Conservation (phyloP, 768 basidiomycete genomes). For the Termitomyces sp. region DNA sequence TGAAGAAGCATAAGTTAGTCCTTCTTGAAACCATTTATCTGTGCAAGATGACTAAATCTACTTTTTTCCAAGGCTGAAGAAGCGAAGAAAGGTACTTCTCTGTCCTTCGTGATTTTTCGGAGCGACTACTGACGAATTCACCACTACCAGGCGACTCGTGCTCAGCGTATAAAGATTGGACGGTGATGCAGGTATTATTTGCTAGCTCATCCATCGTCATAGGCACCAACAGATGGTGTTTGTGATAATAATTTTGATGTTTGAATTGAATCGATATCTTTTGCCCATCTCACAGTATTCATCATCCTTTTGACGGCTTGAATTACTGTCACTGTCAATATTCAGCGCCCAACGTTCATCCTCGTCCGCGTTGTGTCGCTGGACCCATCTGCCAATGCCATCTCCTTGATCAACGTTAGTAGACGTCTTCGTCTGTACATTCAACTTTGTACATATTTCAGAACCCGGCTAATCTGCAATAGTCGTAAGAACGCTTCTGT, state of each 20-base stretch:
- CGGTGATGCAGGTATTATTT: constrained; percentile 19
- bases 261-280: constrained; percentile 17
- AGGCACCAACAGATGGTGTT: constrained; percentile 7
- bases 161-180: constrained; percentile 32
- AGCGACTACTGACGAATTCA: constrained; percentile 16
- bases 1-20: constrained; percentile 94
- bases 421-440: background rate
- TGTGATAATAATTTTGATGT: constrained; percentile 11
- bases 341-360: background rate
- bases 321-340: background rate
- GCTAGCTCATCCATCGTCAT: constrained; percentile 3
- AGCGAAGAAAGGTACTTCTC: constrained; percentile 74
- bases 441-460: too few relatives aligned
- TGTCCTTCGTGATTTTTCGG: background rate
- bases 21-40: background rate
- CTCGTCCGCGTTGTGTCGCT: background rate
- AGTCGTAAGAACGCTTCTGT: too few relatives aligned
- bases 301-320: background rate
- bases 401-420: too few relatives aligned
- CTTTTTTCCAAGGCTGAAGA: constrained; percentile 68
- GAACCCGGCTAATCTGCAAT: background rate
- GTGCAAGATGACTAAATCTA: constrained; percentile 1
- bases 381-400: background rate
- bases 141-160: constrained; percentile 40
- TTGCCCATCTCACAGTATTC: background rate